A percentile compares a stretch with the other conserved stretches of the same genome.
Evolutionary conservation across 1,284 basidiomycete species (phyloP).

Genomic region (Trametes polyzona): DNA sequence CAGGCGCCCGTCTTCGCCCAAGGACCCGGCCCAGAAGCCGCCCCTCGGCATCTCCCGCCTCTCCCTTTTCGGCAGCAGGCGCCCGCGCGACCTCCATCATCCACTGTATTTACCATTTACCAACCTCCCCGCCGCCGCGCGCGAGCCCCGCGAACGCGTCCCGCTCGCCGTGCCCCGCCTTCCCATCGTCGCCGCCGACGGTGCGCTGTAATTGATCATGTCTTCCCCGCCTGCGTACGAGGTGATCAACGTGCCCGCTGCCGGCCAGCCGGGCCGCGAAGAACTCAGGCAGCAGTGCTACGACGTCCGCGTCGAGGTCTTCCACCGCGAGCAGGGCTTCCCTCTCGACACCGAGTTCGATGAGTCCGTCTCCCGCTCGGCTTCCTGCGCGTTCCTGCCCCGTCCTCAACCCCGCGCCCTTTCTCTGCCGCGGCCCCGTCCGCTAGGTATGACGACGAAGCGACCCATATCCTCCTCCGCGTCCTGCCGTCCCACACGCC

Average conservation of each 20-base stretch:
- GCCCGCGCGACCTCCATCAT: background rate
- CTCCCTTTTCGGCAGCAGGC: conserved; percentile 12
- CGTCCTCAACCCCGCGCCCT: conserved; percentile 10
- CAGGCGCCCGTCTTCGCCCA: conserved; percentile 7
- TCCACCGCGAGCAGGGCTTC: conserved; percentile 71
- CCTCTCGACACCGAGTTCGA: conserved; percentile 74
- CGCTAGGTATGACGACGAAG: conserved; percentile 58
- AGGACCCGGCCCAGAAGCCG: conserved; percentile 12
- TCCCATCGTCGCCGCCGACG: background rate
- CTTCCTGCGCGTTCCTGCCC: conserved; percentile 4
- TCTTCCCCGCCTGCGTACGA: conserved; percentile 50
- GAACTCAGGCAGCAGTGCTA: conserved; percentile 58
- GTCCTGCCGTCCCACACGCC: conserved; percentile 60
- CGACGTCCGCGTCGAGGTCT: conserved; percentile 68
- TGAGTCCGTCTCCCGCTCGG: conserved; percentile 49
- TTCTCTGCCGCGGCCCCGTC: conserved; percentile 10
- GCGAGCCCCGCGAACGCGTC: background rate
- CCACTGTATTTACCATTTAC: background rate
- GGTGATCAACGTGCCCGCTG: conserved; percentile 50
- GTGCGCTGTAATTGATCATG: background rate
- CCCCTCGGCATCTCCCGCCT: conserved; percentile 22
- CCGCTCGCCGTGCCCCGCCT: background rate
- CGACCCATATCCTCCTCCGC: conserved; percentile 73
- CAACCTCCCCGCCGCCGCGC: background rate
- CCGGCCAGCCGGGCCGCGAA: conserved; percentile 39